Percentiles rank a stretch among this genome's conserved stretches.
Evolutionary conservation across 139 green algal species (phyloP).

Genomic region (Chlorella vulgaris): DNA sequence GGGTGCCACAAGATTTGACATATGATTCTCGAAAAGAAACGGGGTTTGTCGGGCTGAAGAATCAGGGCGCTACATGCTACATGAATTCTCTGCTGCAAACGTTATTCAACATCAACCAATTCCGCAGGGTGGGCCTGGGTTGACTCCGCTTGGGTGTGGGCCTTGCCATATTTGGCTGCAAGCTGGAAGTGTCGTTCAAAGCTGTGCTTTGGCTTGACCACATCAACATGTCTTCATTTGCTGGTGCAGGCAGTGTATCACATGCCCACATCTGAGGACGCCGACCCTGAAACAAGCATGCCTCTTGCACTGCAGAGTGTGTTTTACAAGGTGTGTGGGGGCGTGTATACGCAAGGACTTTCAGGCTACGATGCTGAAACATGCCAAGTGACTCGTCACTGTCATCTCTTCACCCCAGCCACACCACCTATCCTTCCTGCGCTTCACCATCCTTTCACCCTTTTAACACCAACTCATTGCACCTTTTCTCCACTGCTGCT

Average conservation of each 20-base stretch:
- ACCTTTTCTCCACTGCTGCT: background rate
- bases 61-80: slow-evolving; percentile 99
- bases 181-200: too few species aligned
- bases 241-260: slow-evolving; percentile 90
- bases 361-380: too few species aligned
- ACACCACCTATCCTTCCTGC: too few species aligned
- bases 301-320: slow-evolving; percentile 95
- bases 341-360: background rate
- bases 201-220: background rate
- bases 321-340: slow-evolving; percentile 85
- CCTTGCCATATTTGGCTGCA: too few species aligned
- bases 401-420: too few species aligned
- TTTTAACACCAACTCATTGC: background rate
- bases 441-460: background rate
- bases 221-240: background rate
- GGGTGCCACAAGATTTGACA: slow-evolving; percentile 51
- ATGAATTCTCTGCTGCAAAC: slow-evolving; percentile 99
- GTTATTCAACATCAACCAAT: slow-evolving; percentile 93
- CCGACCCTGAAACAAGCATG: slow-evolving; percentile 74
- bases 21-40: slow-evolving; percentile 92
- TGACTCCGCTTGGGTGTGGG: background rate
- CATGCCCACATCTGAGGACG: slow-evolving; percentile 92
- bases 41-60: slow-evolving; percentile 95
- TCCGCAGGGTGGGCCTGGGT: slow-evolving; percentile 71
- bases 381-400: too few species aligned